These are phyloP conservation scores for Naganishia onofrii DNA, from an alignment of 768 basidiomycete genomes.

Conservation along the genomic window DNA sequence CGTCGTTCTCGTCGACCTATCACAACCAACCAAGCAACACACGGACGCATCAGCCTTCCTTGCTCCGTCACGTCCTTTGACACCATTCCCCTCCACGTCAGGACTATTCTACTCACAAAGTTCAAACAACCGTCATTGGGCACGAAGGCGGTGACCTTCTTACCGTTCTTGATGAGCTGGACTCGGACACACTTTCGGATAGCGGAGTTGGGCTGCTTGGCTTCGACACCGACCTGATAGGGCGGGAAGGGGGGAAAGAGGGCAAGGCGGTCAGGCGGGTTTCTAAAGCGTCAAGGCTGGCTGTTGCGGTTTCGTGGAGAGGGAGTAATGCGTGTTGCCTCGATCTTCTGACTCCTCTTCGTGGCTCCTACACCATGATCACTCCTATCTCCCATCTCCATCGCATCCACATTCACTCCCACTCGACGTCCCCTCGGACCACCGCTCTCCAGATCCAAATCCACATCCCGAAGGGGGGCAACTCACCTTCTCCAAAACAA, in stretches of 20 bases:
- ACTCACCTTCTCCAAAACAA: conserved; percentile 87
- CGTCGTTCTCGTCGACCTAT: conserved; percentile 94
- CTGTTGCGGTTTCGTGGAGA: background rate
- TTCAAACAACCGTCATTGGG: conserved; percentile 59
- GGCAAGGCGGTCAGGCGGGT: background rate
- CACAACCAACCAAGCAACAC: too few relatives aligned
- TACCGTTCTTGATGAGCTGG: conserved; percentile 99
- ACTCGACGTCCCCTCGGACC: background rate
- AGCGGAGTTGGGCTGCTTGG: conserved; percentile 99
- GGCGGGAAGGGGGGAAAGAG: background rate
- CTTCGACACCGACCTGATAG: conserved; percentile 95
- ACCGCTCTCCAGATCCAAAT: too few relatives aligned
- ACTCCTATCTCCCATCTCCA: too few relatives aligned
- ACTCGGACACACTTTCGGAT: conserved; percentile 99
- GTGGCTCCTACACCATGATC: background rate
- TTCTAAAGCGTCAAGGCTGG: too few relatives aligned
- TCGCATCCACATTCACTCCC: too few relatives aligned
- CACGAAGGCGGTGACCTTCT: conserved; percentile 99
- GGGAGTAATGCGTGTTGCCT: background rate
- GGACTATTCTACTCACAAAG: conserved; percentile 42
- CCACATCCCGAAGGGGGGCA: too few relatives aligned
- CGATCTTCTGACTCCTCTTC: background rate
- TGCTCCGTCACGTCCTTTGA: background rate
- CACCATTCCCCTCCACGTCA: too few relatives aligned
- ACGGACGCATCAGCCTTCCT: background rate